Percentiles rank a stretch among this genome's conserved stretches.
Evolutionary conservation across 352 stramenopile genomes (phyloP).

Genomic region (Globisporangium cederbergense): DNA sequence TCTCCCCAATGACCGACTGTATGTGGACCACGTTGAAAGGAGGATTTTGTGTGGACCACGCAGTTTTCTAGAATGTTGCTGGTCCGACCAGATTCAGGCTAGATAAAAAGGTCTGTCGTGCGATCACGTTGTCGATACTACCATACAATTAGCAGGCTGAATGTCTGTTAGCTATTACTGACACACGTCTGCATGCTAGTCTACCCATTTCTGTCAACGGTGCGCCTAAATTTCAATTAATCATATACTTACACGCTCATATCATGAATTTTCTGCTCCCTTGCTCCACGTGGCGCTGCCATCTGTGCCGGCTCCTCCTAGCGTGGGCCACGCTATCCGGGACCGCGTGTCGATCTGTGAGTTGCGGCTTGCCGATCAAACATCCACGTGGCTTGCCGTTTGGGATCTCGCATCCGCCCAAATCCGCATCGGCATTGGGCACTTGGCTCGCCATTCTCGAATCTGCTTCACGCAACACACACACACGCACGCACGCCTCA

Average conservation of each 20-base stretch:
- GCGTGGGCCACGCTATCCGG: constrained; percentile 7
- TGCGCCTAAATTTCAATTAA: too few relatives aligned
- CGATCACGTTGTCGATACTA: neutral
- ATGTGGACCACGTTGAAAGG: too few relatives aligned
- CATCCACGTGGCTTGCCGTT: constrained; percentile 10
- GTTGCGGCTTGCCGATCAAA: neutral
- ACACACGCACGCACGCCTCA: neutral
- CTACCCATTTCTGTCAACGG: too few relatives aligned
- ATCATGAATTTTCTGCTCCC: neutral
- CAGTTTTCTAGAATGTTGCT: constrained; percentile 8
- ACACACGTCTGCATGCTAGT: too few relatives aligned
- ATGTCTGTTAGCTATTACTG: neutral
- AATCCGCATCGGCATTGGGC: neutral
- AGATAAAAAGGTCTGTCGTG: too few relatives aligned
- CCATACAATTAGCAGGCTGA: neutral
- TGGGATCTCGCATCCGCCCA: neutral
- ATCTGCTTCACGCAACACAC: constrained; percentile 6
- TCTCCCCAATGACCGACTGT: neutral
- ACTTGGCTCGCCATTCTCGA: constrained; percentile 9
- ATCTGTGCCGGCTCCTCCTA: neutral
- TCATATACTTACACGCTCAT: neutral
- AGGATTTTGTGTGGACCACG: neutral
- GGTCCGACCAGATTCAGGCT: neutral
- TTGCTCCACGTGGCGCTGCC: constrained; percentile 1
- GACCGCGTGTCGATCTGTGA: constrained; percentile 2